Percentiles rank a stretch among this genome's conserved stretches.
Conservation (phyloP, 768 basidiomycete genomes). For the Trametes elegans region DNA sequence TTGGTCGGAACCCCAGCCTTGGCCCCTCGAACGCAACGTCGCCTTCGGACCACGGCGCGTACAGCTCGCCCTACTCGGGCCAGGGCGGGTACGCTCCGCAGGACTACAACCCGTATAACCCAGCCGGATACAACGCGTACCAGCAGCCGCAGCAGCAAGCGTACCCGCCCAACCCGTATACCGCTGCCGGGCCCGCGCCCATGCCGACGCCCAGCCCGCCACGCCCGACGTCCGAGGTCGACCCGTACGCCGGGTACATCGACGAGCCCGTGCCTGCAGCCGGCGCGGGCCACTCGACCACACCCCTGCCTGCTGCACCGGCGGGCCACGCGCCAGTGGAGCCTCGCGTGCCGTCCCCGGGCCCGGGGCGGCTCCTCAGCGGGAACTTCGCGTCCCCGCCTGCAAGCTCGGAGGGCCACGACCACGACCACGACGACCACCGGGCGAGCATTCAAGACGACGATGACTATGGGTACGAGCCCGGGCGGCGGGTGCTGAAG, state of each 20-base stretch:
- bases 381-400: slow-evolving; percentile 20
- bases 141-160: slow-evolving; percentile 1
- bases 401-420: slow-evolving; percentile 23
- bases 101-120: slow-evolving; percentile 13
- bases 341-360: not conserved
- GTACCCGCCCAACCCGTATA: slow-evolving; percentile 2
- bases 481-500: slow-evolving; percentile 31
- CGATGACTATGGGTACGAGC: slow-evolving; percentile 33
- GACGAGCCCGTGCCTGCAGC: slow-evolving; percentile 1
- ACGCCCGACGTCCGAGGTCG: slow-evolving; percentile 15
- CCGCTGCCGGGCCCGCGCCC: not conserved
- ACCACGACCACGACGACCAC: slow-evolving; percentile 21
- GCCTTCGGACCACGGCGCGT: slow-evolving; percentile 12
- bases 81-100: slow-evolving; percentile 1
- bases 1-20: slow-evolving; percentile 20
- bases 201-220: slow-evolving; percentile 11
- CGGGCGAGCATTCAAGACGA: slow-evolving; percentile 32
- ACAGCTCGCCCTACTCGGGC: not conserved
- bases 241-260: slow-evolving; percentile 28
- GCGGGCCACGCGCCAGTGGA: not conserved
- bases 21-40: slow-evolving; percentile 17
- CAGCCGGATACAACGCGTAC: not conserved
- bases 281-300: not conserved
- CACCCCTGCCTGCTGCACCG: too few species aligned
- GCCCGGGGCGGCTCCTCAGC: slow-evolving; percentile 8